Evolutionary conservation across 495 filamentous ascomycete species (phyloP).

Genomic region (Endocarpon pusillum): DNA sequence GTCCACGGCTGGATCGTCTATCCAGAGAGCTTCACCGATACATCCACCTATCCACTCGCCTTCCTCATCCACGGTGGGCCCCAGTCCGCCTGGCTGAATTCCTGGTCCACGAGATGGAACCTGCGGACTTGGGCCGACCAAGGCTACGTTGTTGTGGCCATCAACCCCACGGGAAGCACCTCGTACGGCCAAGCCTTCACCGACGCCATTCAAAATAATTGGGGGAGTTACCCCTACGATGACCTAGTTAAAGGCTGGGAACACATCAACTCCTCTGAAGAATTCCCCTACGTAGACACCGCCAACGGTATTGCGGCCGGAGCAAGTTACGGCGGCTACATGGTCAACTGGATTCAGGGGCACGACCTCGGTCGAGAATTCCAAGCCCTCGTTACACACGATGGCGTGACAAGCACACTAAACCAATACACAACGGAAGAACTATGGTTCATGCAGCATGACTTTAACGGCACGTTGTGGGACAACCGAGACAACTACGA

Average conservation of each 20-base stretch:
- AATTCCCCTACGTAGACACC: constrained; percentile 33
- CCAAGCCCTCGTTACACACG: constrained; percentile 33
- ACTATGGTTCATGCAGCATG: constrained; percentile 26
- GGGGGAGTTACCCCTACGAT: constrained; percentile 37
- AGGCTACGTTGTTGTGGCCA: constrained; percentile 37
- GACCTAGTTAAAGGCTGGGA: constrained; percentile 35
- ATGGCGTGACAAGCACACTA: constrained; percentile 28
- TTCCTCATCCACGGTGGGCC: constrained; percentile 37
- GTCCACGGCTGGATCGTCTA: constrained; percentile 34
- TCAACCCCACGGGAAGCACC: constrained; percentile 34
- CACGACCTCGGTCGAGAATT: constrained; percentile 33
- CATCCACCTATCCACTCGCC: constrained; percentile 31
- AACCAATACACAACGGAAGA: constrained; percentile 30
- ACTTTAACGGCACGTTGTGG: constrained; percentile 31
- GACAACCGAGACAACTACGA: constrained; percentile 25
- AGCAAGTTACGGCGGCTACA: constrained; percentile 35
- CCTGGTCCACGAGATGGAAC: constrained; percentile 35
- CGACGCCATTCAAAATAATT: constrained; percentile 29
- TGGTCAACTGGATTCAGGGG: constrained; percentile 42
- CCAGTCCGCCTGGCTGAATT: constrained; percentile 29
- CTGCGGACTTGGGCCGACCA: constrained; percentile 36
- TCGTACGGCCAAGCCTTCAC: constrained; percentile 32
- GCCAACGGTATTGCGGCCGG: constrained; percentile 30
- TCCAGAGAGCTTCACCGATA: constrained; percentile 26
- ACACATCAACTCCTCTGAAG: constrained; percentile 28